A percentile compares a stretch with the other conserved stretches of the same genome.
Evolutionary conservation across 2,329 filamentous ascomycete species (phyloP).

Genomic region (Penicillium thymicola): DNA sequence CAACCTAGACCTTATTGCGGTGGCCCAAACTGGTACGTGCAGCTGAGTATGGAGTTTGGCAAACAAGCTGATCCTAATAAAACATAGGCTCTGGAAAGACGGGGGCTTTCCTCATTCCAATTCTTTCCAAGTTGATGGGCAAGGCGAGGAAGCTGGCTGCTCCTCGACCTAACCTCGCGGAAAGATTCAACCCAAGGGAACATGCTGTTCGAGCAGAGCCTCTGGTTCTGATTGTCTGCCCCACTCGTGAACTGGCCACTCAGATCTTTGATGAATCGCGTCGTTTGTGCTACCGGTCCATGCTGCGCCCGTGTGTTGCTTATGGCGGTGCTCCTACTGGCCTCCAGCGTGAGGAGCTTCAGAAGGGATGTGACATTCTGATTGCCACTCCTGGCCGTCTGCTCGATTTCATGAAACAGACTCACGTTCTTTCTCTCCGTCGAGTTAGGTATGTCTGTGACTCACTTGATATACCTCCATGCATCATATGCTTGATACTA

Average conservation of each 20-base stretch:
- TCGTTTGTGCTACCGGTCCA: constrained; percentile 88
- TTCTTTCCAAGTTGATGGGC: constrained; percentile 88
- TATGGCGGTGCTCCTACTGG: constrained; percentile 78
- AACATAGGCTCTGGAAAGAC: constrained; percentile 90
- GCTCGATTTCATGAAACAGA: constrained; percentile 74
- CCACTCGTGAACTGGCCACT: constrained; percentile 83
- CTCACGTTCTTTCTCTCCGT: constrained; percentile 64
- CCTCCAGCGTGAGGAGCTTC: constrained; percentile 69
- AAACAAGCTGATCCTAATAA: constrained; percentile 4
- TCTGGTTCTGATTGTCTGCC: constrained; percentile 77
- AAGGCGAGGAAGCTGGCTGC: constrained; percentile 87
- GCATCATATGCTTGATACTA: neutral
- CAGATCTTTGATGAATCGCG: constrained; percentile 95
- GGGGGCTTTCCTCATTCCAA: constrained; percentile 84
- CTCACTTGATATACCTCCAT: neutral
- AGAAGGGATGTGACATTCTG: constrained; percentile 82
- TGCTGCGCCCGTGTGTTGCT: constrained; percentile 84
- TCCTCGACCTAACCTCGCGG: constrained; percentile 61
- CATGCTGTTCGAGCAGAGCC: constrained; percentile 72
- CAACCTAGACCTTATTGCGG: constrained; percentile 78
- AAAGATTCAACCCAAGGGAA: constrained; percentile 51
- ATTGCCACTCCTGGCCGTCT: constrained; percentile 86
- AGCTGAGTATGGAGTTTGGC: neutral
- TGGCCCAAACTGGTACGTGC: constrained; percentile 85
- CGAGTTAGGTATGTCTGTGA: constrained; percentile 63